Evolutionary conservation across 345 rosid species (phyloP).

Genomic region (Schrenkiella parvula): DNA sequence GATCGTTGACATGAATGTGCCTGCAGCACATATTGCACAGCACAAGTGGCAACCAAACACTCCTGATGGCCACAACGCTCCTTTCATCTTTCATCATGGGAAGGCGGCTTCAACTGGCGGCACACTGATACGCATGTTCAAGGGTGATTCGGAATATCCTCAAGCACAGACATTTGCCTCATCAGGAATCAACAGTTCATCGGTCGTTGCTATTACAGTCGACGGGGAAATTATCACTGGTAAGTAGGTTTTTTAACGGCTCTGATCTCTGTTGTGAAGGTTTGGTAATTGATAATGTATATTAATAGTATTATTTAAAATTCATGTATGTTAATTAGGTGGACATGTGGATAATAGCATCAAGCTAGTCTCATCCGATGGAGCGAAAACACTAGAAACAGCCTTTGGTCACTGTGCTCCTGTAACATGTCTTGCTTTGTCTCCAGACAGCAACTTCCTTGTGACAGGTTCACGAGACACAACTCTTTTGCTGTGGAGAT

Average conservation of each 20-base stretch:
- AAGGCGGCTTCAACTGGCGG: slow-evolving; percentile 61
- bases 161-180: slow-evolving; percentile 84
- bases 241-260: slow-evolving; percentile 24
- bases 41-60: slow-evolving; percentile 97
- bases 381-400: slow-evolving; percentile 79
- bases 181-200: slow-evolving; percentile 68
- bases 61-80: slow-evolving; percentile 78
- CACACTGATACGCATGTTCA: slow-evolving; percentile 79
- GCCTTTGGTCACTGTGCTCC: slow-evolving; percentile 93
- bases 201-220: slow-evolving; percentile 64
- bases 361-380: slow-evolving; percentile 78
- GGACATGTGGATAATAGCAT: slow-evolving; percentile 90
- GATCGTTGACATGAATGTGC: slow-evolving; percentile 72
- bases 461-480: slow-evolving; percentile 93
- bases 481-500: slow-evolving; percentile 88
- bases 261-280: background rate
- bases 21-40: slow-evolving; percentile 79
- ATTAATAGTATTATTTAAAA: too few species aligned
- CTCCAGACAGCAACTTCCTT: slow-evolving; percentile 69
- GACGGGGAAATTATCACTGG: slow-evolving; percentile 85
- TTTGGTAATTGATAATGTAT: slow-evolving; percentile 18
- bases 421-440: slow-evolving; percentile 90
- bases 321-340: slow-evolving; percentile 36
- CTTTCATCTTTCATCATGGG: slow-evolving; percentile 90
- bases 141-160: slow-evolving; percentile 79